phyloP scores from a whole-genome alignment of 75 land plant species.

The Cunninghamia lanceolata region DNA sequence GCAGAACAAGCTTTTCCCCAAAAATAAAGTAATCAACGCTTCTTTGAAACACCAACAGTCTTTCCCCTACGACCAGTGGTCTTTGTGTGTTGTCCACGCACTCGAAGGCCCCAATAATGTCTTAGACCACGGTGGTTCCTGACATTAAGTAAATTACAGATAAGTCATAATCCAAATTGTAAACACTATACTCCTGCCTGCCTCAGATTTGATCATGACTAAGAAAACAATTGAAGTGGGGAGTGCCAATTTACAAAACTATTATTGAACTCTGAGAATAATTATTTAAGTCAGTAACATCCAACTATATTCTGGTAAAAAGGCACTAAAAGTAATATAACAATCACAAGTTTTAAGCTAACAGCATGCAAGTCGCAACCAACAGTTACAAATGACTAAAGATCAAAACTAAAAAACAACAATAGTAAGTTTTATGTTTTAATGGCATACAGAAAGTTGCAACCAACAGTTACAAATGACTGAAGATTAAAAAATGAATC shows the following conservation, averaged over 20 bases:
- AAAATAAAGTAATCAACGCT: slow-evolving; percentile 27
- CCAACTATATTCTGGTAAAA: not conserved
- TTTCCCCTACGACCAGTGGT: slow-evolving; percentile 55
- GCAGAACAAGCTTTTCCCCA: not conserved
- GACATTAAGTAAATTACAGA: slow-evolving; percentile 7
- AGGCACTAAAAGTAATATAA: too few species aligned
- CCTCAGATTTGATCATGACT: not conserved
- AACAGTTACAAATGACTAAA: not conserved
- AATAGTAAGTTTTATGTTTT: not conserved
- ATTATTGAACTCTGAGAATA: not conserved
- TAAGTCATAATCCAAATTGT: not conserved
- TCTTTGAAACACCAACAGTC: slow-evolving; percentile 60
- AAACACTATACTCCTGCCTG: not conserved
- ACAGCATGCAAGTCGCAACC: not conserved
- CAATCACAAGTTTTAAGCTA: not conserved
- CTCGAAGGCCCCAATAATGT: slow-evolving; percentile 58
- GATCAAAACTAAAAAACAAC: too few species aligned
- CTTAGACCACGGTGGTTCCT: slow-evolving; percentile 60
- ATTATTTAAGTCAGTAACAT: not conserved
- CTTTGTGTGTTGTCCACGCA: slow-evolving; percentile 55
- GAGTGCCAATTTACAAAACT: not conserved
- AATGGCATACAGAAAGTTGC: not conserved
- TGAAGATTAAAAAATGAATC: not conserved
- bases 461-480: not conserved
- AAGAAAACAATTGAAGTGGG: not conserved